These are phyloP conservation scores for Venustampulla echinocandica DNA, from an alignment of 495 filamentous ascomycete species.

Conservation along the genomic window DNA sequence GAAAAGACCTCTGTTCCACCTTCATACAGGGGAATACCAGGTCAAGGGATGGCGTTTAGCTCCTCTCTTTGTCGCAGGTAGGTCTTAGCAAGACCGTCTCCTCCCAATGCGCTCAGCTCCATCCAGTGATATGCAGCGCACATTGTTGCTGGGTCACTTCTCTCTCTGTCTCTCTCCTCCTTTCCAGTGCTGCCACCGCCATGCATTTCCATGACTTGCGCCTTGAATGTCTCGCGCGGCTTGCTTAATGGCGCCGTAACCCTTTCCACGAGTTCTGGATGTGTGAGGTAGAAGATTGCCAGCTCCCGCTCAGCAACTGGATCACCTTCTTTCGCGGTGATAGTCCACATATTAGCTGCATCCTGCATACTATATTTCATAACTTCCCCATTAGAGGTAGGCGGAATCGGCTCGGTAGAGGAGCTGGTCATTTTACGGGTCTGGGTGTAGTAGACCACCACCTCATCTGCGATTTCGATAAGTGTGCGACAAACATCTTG, in stretches of 20 bases:
- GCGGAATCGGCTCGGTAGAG: conserved; percentile 7
- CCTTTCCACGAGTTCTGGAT: conserved; percentile 78
- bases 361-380: conserved; percentile 62
- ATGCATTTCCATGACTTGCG: conserved; percentile 67
- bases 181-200: conserved; percentile 28
- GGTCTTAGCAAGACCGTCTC: conserved; percentile 78
- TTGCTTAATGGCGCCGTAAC: conserved; percentile 77
- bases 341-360: conserved; percentile 86
- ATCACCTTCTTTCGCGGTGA: conserved; percentile 89
- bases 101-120: conserved; percentile 79
- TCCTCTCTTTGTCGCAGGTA: conserved; percentile 59
- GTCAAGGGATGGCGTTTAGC: conserved; percentile 23
- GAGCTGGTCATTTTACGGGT: conserved; percentile 38
- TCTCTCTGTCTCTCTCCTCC: conserved; percentile 37
- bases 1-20: too few species aligned
- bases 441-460: conserved; percentile 49
- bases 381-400: conserved; percentile 15
- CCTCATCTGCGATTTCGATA: conserved; percentile 78
- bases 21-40: too few species aligned
- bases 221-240: conserved; percentile 85
- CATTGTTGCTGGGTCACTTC: conserved; percentile 83
- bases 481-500: conserved; percentile 82
- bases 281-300: conserved; percentile 87
- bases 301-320: conserved; percentile 90
- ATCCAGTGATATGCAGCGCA: conserved; percentile 98